Conservation (phyloP, 2,329 filamentous ascomycete species). For the Trichoderma guizhouense region DNA sequence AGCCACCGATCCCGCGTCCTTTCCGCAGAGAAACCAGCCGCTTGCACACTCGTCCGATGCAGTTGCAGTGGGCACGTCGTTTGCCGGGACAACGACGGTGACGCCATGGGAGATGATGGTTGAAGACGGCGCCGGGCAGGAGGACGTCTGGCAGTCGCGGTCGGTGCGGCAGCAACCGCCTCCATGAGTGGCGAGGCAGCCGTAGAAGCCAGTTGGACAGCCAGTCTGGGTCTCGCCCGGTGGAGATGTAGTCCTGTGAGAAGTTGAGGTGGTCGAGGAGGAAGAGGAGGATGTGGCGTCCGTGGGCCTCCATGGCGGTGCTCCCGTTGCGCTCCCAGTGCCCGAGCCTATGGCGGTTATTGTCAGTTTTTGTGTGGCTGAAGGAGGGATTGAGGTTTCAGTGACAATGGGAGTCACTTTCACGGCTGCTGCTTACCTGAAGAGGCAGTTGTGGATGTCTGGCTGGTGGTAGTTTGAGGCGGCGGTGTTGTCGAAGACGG, state of each 20-base stretch:
- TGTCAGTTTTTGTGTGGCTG: constrained; percentile 38
- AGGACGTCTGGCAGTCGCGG: constrained; percentile 76
- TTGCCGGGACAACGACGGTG: constrained; percentile 66
- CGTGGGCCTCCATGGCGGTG: constrained; percentile 45
- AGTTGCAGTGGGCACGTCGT: constrained; percentile 43
- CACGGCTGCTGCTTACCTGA: constrained; percentile 38
- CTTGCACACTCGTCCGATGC: constrained; percentile 59
- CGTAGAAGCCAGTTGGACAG: constrained; percentile 90
- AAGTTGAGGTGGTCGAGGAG: neutral
- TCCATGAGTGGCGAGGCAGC: constrained; percentile 79
- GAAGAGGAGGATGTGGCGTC: constrained; percentile 1
- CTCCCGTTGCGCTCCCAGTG: constrained; percentile 37
- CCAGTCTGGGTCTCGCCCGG: constrained; percentile 32
- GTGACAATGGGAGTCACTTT: constrained; percentile 43
- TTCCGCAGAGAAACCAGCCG: constrained; percentile 74
- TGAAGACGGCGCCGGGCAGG: constrained; percentile 64
- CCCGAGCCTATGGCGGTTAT: constrained; percentile 38
- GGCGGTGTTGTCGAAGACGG: constrained; percentile 20
- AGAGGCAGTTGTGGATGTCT: constrained; percentile 38
- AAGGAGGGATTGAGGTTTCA: constrained; percentile 33
- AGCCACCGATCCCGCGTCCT: constrained; percentile 57
- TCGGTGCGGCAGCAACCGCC: constrained; percentile 85
- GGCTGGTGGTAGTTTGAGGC: constrained; percentile 35
- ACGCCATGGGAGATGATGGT: constrained; percentile 65
- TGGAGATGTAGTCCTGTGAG: neutral